These are phyloP conservation scores for Tolypocladium guangdongense DNA, from an alignment of 2,329 filamentous ascomycete species.

Conservation along the genomic window DNA sequence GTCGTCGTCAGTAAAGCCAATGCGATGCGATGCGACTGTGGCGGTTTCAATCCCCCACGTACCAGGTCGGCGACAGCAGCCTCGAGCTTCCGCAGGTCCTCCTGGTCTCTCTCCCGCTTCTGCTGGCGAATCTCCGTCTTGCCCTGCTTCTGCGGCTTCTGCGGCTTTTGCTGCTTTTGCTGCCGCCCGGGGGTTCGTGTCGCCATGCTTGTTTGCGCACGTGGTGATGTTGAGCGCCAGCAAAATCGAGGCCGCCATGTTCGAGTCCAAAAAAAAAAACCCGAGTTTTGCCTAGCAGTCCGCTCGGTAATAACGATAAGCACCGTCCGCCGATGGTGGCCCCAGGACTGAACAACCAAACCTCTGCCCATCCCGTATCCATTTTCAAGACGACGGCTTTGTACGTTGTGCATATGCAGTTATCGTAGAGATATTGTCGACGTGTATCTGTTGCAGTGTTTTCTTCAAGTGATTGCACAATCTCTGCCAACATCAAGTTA, in stretches of 20 bases:
- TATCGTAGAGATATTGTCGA: too few species aligned
- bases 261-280: background rate
- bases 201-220: slow-evolving; percentile 13
- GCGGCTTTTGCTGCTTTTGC: slow-evolving; percentile 12
- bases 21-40: too few species aligned
- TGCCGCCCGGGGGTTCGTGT: slow-evolving; percentile 13
- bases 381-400: too few species aligned
- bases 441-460: too few species aligned
- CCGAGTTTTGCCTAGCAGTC: background rate
- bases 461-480: too few species aligned
- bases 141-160: slow-evolving; percentile 15
- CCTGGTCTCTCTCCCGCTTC: slow-evolving; percentile 27
- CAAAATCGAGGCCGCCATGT: background rate
- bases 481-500: too few species aligned
- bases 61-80: slow-evolving; percentile 23
- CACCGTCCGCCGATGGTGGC: too few species aligned
- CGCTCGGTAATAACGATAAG: too few species aligned
- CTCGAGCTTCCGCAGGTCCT: slow-evolving; percentile 22
- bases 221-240: background rate
- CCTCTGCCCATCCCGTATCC: too few species aligned
- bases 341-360: too few species aligned
- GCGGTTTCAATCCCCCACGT: slow-evolving; percentile 1
- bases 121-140: slow-evolving; percentile 23
- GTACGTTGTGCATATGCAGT: too few species aligned
- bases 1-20: background rate